Conservation (phyloP, 1,284 basidiomycete species). For the Phlebopus sp. region DNA sequence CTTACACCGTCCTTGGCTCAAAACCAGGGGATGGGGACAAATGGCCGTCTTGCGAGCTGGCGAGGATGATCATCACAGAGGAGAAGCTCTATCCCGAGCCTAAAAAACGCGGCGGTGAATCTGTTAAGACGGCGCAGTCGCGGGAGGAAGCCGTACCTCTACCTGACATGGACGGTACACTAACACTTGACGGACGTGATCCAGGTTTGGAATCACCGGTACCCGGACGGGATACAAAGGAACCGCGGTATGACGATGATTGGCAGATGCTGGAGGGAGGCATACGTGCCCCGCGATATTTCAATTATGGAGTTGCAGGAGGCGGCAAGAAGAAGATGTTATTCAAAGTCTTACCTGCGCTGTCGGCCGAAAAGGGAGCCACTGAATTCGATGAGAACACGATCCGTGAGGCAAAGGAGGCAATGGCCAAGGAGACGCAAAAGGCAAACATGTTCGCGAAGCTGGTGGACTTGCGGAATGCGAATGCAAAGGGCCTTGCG, state of each 20-base stretch:
- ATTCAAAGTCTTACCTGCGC: constrained; percentile 55
- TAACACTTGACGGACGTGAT: too few relatives aligned
- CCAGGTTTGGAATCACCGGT: too few relatives aligned
- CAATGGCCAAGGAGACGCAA: constrained; percentile 42
- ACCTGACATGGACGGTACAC: constrained; percentile 28
- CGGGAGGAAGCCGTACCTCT: constrained; percentile 37
- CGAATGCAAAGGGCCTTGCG: constrained; percentile 80
- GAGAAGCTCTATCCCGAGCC: constrained; percentile 40
- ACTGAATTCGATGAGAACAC: constrained; percentile 19
- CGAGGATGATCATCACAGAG: constrained; percentile 56
- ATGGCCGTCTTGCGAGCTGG: constrained; percentile 66
- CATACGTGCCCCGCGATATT: constrained; percentile 44
- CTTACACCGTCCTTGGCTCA: constrained; percentile 74
- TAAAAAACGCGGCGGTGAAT: constrained; percentile 8
- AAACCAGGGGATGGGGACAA: constrained; percentile 57
- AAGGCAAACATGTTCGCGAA: constrained; percentile 69
- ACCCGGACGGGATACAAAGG: too few relatives aligned
- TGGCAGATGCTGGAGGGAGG: constrained; percentile 26
- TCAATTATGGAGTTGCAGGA: constrained; percentile 62
- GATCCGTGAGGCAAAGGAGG: constrained; percentile 18
- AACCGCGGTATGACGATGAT: too few relatives aligned
- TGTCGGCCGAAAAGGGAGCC: constrained; percentile 37
- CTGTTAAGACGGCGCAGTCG: constrained; percentile 13
- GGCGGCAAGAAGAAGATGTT: constrained; percentile 52
- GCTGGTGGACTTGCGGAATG: constrained; percentile 83